Evolutionary conservation across 495 filamentous ascomycete species (phyloP).

Genomic region (Hyaloscypha finlandica): DNA sequence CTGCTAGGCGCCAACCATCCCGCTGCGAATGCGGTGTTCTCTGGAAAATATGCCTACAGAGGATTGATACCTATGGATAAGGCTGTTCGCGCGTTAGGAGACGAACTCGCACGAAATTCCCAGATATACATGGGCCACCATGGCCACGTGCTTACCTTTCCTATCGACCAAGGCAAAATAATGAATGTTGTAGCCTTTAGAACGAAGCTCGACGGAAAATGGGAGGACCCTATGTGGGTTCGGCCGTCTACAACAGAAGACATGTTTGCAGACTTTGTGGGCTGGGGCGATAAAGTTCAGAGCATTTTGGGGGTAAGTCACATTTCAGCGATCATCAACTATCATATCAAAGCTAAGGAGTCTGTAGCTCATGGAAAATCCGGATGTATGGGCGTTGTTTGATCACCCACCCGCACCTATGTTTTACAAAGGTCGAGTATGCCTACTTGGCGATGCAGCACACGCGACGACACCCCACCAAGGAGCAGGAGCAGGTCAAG

Average conservation of each 20-base stretch:
- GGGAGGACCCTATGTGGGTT: constrained; percentile 51
- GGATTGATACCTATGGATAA: constrained; percentile 49
- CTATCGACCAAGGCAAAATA: constrained; percentile 39
- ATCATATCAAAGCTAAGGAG: constrained; percentile 34
- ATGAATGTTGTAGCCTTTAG: constrained; percentile 52
- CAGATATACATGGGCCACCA: constrained; percentile 47
- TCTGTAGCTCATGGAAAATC: constrained; percentile 10
- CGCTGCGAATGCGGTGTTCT: constrained; percentile 44
- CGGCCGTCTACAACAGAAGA: constrained; percentile 52
- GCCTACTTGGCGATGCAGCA: constrained; percentile 14
- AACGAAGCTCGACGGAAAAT: constrained; percentile 19
- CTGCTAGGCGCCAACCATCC: constrained; percentile 37
- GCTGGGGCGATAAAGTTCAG: constrained; percentile 52
- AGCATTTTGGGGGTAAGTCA: constrained; percentile 45
- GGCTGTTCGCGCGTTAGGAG: constrained; percentile 42
- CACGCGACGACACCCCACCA: constrained; percentile 12
- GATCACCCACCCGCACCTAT: constrained; percentile 4
- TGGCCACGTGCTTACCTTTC: constrained; percentile 50
- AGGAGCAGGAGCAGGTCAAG: constrained; percentile 9
- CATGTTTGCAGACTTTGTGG: constrained; percentile 52
- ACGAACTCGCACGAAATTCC: constrained; percentile 42
- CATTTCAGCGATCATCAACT: neutral
- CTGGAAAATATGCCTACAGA: constrained; percentile 48
- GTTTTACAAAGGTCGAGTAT: constrained; percentile 39
- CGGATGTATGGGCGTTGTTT: constrained; percentile 11